Evolutionary conservation across 192 early-diverging fungal species (phyloP).

Genomic region (Nowakowskiella sp.): DNA sequence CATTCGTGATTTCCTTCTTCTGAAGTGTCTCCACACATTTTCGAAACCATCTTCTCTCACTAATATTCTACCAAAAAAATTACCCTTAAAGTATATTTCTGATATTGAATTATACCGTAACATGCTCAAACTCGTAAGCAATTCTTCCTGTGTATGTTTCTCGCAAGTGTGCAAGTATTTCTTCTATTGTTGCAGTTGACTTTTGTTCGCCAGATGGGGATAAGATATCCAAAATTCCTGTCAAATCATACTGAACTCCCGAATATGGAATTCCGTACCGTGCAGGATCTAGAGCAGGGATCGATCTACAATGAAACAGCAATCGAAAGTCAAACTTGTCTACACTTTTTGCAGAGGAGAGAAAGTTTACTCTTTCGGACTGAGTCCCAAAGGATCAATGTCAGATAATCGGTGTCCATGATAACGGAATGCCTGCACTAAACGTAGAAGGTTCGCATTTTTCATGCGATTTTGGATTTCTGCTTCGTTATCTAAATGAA

Average conservation of each 20-base stretch:
- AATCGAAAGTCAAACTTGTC: slow-evolving; percentile 1
- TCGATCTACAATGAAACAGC: not conserved
- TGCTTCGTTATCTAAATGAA: slow-evolving; percentile 49
- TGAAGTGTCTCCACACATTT: slow-evolving; percentile 72
- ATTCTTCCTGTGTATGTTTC: slow-evolving; percentile 71
- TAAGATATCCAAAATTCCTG: slow-evolving; percentile 72
- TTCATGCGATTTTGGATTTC: slow-evolving; percentile 78
- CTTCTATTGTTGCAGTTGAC: slow-evolving; percentile 51
- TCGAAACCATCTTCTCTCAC: slow-evolving; percentile 84
- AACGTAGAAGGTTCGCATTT: slow-evolving; percentile 75
- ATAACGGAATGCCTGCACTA: slow-evolving; percentile 63
- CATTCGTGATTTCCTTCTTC: slow-evolving; percentile 40
- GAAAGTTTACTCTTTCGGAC: slow-evolving; percentile 51
- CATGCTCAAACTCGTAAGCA: slow-evolving; percentile 92
- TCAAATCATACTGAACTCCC: slow-evolving; percentile 50
- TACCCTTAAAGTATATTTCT: not conserved
- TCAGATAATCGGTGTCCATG: slow-evolving; percentile 76
- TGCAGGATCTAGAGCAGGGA: slow-evolving; percentile 54
- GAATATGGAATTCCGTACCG: slow-evolving; percentile 70
- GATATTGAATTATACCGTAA: slow-evolving; percentile 53
- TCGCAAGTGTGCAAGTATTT: slow-evolving; percentile 65
- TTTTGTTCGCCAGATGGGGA: slow-evolving; percentile 32
- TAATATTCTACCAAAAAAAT: slow-evolving; percentile 46
- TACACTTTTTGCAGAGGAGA: no score
- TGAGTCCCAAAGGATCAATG: slow-evolving; percentile 79